Evolutionary conservation across 2,329 filamentous ascomycete species (phyloP), one percentile per base, ranked within the genome.

Genomic region (Endoconidiophora laricicola): DNA sequence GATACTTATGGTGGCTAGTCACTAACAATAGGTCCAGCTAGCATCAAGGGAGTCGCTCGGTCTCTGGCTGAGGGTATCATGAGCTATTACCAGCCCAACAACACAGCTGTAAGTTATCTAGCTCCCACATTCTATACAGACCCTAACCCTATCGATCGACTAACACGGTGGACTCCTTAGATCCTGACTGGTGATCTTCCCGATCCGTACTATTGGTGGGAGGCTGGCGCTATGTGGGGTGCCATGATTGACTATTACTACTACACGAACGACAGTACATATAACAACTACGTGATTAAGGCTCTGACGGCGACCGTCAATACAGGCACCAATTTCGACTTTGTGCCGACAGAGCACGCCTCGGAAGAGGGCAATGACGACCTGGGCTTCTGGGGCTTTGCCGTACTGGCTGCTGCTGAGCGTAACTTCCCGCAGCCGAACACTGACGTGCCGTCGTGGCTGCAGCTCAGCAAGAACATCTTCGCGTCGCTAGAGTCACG

Each of bases 291-390:
- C 3, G 67, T 79, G 46, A 70, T 72, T 33, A 66, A 79, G 54
- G 79, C 74, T 6, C 63, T 85, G 2, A 61, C 76, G 4, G 74
- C 69, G 23, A 78, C 63, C 0, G 62, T 63, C 46, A 78, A 74
- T 60, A 71, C 66, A 4, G 79, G 78, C 1, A 70, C 72, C 0
- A 61, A 71, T 6, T 67, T 70, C 52, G 70, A 84, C 62, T 81
- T 72, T 58, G 77, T 83, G 70, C 67, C 73, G 3, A 68, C 71
- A 0, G 62, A 64, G 50, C 74, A 80, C 55, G 63, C 63, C 10
- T 67, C 68, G n/a, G 72, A 77, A 54, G 74, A 82, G 60, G 81
- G 81, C 48, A 86, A 86, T 56, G 82, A 86, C 56, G 82, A 86
- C 59, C 78, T 85, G 59, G 78, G 76, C 29, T 85, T 85, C 60